A percentile compares a stretch with the other conserved stretches of the same genome.
These are phyloP conservation scores for Dimargaris cristalligena DNA, from an alignment of 192 early-diverging fungal species.

Conservation along the genomic window DNA sequence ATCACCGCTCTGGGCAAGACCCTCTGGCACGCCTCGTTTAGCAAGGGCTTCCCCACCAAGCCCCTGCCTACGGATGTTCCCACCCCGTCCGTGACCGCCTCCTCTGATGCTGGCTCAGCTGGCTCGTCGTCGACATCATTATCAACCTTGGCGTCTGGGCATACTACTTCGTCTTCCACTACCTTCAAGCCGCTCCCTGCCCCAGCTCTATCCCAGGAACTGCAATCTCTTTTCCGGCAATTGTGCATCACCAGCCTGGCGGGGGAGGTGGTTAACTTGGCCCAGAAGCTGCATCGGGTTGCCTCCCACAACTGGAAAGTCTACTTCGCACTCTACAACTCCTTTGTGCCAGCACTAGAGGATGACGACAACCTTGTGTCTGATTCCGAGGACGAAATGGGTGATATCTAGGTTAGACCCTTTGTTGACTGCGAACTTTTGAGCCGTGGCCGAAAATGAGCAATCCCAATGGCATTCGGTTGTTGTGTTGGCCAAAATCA, in stretches of 20 bases:
- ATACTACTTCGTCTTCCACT: neutral
- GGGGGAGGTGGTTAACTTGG: neutral
- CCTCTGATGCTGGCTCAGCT: neutral
- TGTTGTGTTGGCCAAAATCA: too few relatives aligned
- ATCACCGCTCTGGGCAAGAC: neutral
- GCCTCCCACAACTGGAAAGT: constrained; percentile 10
- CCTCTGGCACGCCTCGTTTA: neutral
- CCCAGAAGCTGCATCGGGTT: constrained; percentile 7
- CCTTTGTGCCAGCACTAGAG: too few relatives aligned
- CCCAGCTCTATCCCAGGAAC: too few relatives aligned
- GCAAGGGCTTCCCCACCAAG: constrained; percentile 8
- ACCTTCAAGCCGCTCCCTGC: too few relatives aligned
- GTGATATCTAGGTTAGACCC: too few relatives aligned
- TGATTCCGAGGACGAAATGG: too few relatives aligned
- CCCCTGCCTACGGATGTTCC: neutral
- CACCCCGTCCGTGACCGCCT: neutral
- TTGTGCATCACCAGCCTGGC: neutral
- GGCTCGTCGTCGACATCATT: neutral
- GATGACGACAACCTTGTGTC: too few relatives aligned
- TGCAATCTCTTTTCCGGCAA: neutral
- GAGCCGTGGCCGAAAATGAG: too few relatives aligned
- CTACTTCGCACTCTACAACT: neutral
- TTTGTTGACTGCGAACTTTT: too few relatives aligned
- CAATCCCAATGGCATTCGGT: too few relatives aligned
- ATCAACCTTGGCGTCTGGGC: neutral